Evolutionary conservation across 2,329 filamentous ascomycete genomes (phyloP), one percentile per base, ranked within the genome.

Genomic region (Monilinia laxa): DNA sequence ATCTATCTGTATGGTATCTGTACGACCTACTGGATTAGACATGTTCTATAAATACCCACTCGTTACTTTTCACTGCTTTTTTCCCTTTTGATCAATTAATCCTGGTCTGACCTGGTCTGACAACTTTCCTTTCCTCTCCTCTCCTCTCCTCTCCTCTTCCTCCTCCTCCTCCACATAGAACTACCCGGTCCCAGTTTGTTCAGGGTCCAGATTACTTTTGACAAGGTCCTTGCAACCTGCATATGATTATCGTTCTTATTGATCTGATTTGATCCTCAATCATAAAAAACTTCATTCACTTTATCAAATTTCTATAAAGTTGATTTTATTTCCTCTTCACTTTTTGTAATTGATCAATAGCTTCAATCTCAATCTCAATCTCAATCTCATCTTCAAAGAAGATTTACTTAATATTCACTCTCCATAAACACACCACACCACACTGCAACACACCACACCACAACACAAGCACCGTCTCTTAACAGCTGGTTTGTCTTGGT

Each of bases 241-340:
- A 49, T 51, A 60, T 38, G n/a, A 9, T 35, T 60, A 14, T 40
- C 45, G 12, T 60, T 31, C 20, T 14, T 11, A 38, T 51, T 60
- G 20, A 51, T 60, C 57, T 38, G 45, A 60, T 60, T 45, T 38
- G 20, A 60, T 38, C 9, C 28, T 51, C 45, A 38, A 51, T 60
- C 0, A 25, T 23, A 38, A 7, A 51, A 20, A 18, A 25, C 20
- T 25, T 6, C 28, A 51, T 28, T 47, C 16, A 20, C 45, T n/a
- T 18, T 18, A n/a, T 14, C 25, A 14, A 14, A 51, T 51, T 38
- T 25, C 20, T 60, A 60, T 60, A 60, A 60, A 45, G 23, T 25
- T 5, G 20, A 12, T 23, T 51, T 18, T 9, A 25, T 38, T n/a
- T 10, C n/a, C 57, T 6, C 28, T 20, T 38, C 28, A 25, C 4